These are phyloP conservation scores for Trametes gibbosa DNA, from an alignment of 768 basidiomycete genomes.

Conservation along the genomic window DNA sequence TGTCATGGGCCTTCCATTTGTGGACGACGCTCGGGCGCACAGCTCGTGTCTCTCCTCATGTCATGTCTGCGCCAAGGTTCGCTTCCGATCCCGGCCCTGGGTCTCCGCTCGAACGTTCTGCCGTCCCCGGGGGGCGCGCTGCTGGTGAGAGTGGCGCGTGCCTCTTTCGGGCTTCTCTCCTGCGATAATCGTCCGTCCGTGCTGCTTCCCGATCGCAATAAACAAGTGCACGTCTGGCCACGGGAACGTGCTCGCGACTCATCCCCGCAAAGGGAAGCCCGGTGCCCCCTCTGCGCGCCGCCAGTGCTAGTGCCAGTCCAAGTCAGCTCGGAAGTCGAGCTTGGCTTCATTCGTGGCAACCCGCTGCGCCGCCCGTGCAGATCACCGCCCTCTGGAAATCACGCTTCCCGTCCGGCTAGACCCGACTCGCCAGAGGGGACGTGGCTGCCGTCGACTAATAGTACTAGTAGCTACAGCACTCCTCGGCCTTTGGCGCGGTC, in stretches of 20 bases:
- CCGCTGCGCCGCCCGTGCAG: constrained; percentile 15
- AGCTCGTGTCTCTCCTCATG: constrained; percentile 17
- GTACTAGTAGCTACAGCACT: not conserved
- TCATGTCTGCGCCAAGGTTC: constrained; percentile 2
- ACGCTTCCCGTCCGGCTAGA: not conserved
- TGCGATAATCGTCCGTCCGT: constrained; percentile 15
- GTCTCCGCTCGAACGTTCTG: constrained; percentile 14
- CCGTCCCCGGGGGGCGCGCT: constrained; percentile 11
- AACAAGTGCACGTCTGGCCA: not conserved
- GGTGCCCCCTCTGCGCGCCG: constrained; percentile 3
- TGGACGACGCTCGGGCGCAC: constrained; percentile 2
- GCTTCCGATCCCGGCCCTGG: constrained; percentile 20
- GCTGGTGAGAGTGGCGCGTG: constrained; percentile 4
- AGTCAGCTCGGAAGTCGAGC: too few species aligned
- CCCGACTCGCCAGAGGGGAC: not conserved
- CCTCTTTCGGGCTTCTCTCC: constrained; percentile 7
- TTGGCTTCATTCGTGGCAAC: constrained; percentile 15
- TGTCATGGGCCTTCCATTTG: constrained; percentile 3
- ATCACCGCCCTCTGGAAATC: constrained; percentile 16
- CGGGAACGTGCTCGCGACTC: not conserved
- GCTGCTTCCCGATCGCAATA: constrained; percentile 6
- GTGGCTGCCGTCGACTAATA: not conserved
- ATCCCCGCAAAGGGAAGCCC: not conserved
- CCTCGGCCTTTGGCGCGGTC: constrained; percentile 3
- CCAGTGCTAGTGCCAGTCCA: too few species aligned